phyloP scores from a whole-genome alignment of 148 eudicot genomes.

The Silene latifolia region DNA sequence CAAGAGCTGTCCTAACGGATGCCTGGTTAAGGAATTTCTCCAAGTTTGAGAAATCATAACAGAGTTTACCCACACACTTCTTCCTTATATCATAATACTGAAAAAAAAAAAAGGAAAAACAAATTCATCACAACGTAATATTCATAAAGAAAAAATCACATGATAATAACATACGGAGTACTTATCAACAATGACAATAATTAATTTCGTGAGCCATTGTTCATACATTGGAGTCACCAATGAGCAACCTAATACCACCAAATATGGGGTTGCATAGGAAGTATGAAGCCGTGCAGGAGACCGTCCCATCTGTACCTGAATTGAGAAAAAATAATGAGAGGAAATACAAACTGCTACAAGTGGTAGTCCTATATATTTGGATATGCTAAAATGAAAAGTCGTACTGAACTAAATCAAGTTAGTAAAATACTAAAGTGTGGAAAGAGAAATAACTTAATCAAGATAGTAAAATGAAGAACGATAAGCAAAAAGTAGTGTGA shows the following conservation, averaged over 20 bases:
- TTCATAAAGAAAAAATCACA: not conserved
- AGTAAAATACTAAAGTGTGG: not conserved
- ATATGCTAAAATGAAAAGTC: not conserved
- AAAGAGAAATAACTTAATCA: not conserved
- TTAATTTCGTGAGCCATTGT: not conserved
- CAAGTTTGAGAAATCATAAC: slow-evolving; percentile 86
- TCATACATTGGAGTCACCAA: slow-evolving; percentile 70
- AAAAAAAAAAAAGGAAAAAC: slow-evolving; percentile 18
- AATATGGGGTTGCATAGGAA: slow-evolving; percentile 69
- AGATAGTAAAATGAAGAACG: not conserved
- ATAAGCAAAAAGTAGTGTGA: not conserved
- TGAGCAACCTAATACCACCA: slow-evolving; percentile 48
- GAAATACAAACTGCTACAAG: not conserved
- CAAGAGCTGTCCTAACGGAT: slow-evolving; percentile 61
- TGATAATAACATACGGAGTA: not conserved
- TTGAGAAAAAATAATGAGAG: slow-evolving; percentile 1
- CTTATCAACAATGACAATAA: not conserved
- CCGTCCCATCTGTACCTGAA: slow-evolving; percentile 78
- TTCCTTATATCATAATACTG: slow-evolving; percentile 90
- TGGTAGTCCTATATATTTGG: not conserved
- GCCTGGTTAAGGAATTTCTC: slow-evolving; percentile 62
- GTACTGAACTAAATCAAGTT: not conserved
- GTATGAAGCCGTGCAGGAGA: slow-evolving; percentile 70
- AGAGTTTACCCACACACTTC: slow-evolving; percentile 83
- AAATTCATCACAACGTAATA: not conserved